Percentiles rank a stretch among this genome's conserved stretches.
phyloP scores from a whole-genome alignment of 192 early-diverging fungal genomes.

The Gryganskiella cystojenkinii region DNA sequence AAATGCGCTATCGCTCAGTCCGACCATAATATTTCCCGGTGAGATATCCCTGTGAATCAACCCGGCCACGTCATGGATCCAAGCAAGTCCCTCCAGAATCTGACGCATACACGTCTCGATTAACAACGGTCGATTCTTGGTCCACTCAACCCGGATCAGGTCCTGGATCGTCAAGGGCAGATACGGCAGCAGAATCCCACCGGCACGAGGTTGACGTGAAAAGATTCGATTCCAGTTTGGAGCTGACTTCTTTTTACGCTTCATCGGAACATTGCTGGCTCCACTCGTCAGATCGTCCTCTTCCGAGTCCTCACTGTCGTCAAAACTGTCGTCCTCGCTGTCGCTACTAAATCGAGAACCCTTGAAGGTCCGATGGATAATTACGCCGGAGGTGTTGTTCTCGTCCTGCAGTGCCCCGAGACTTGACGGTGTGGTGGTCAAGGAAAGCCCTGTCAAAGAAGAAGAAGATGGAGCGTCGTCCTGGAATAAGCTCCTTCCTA shows the following conservation, averaged over 20 bases:
- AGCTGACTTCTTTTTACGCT: background rate
- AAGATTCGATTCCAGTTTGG: conserved; percentile 18
- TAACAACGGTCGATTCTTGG: conserved; percentile 20
- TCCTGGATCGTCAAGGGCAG: conserved; percentile 18
- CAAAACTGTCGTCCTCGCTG: background rate
- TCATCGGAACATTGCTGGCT: background rate
- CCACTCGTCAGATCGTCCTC: background rate
- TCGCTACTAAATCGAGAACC: conserved; percentile 22
- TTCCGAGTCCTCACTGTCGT: background rate
- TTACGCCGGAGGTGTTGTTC: background rate
- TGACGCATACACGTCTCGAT: conserved; percentile 43
- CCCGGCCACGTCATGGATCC: conserved; percentile 39
- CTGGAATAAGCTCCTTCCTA: conserved; percentile 26
- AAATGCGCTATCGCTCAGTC: background rate
- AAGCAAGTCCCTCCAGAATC: conserved; percentile 28
- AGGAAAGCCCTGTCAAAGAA: no score
- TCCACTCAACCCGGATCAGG: conserved; percentile 37
- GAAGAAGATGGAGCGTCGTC: conserved; percentile 1
- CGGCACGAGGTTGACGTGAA: conserved; percentile 22
- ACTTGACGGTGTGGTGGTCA: no score
- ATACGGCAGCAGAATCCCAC: conserved; percentile 38
- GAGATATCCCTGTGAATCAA: conserved; percentile 46
- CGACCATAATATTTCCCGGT: conserved; percentile 34
- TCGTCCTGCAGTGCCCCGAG: background rate
- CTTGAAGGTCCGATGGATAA: conserved; percentile 6